phyloP scores from a whole-genome alignment of 805 yeast genomes.

The Saturnispora halmiae region DNA sequence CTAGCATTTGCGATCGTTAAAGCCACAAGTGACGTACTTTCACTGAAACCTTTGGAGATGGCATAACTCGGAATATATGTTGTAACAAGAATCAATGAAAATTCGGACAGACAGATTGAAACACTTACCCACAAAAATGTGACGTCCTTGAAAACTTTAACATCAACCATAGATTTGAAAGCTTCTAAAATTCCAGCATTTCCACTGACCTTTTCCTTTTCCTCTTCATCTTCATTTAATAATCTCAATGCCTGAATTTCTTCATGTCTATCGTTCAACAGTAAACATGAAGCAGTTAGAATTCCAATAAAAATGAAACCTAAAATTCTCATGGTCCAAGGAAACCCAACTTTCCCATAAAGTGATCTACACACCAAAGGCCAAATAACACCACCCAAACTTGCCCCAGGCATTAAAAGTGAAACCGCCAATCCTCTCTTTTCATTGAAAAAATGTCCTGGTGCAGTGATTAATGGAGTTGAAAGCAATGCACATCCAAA shows the following conservation, averaged over 20 bases:
- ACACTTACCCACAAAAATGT: conserved; percentile 33
- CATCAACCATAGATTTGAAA: too few relatives aligned
- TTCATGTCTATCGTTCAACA: conserved; percentile 25
- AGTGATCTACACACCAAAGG: conserved; percentile 45
- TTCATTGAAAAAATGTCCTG: conserved; percentile 52
- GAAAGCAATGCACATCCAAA: conserved; percentile 38
- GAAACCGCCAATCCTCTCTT: conserved; percentile 56
- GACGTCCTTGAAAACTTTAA: conserved; percentile 33
- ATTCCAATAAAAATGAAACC: conserved; percentile 37
- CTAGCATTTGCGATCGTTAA: conserved; percentile 37
- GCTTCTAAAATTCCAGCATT: too few relatives aligned
- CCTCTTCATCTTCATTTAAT: background rate
- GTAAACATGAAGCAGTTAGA: conserved; percentile 24
- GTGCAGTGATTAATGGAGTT: conserved; percentile 39
- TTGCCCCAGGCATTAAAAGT: conserved; percentile 51
- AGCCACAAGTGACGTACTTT: conserved; percentile 34
- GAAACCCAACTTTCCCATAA: conserved; percentile 43
- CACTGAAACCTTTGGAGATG: conserved; percentile 37
- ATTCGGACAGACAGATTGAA: conserved; percentile 42
- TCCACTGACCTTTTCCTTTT: conserved; percentile 16
- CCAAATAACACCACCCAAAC: conserved; percentile 47
- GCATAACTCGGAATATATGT: conserved; percentile 55
- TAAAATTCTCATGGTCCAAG: conserved; percentile 51
- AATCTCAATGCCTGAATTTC: conserved; percentile 16
- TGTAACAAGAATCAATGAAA: conserved; percentile 41